Evolutionary conservation across 441 rosid species (phyloP), one percentile per base, ranked within the genome.

Genomic region (Kokia cookei): DNA sequence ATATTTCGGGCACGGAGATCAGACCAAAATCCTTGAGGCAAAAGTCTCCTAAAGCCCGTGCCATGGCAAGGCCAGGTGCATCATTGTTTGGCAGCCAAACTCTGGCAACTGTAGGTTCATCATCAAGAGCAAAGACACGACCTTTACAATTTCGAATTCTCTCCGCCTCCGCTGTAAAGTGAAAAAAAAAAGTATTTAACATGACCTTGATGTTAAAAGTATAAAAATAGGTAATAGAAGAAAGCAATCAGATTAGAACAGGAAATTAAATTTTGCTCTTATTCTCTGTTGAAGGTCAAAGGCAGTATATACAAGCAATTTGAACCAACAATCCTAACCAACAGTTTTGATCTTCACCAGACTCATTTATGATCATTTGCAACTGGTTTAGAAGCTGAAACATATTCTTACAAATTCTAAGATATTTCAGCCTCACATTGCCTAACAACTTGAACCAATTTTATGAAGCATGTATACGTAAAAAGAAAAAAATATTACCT

Each of bases 61-160:
- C 93, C 99, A 95, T 95, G 72, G 99, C 99, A 37, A 95, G 92
- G 73, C 99, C 98, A 73, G 98, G 99, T 17, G 98, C 86, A 79
- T 95, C 91, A 79, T 82, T 82, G 82, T 95, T 86, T 54, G 99
- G 99, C 55, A 93, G 86, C 99, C 99, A 95, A 19, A 95, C 88
- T 80, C 99, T 88, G 15, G 97, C 80, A 74, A 95, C 97, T 71
- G 90, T 97, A 0, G 98, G 99, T 82, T 95, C 99, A 86, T 91
- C 94, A 40, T 78, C 88, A 77, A 93, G 97, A 51, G 99, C 87
- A 84, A 95, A 95, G 58, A 95, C 95, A 17, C 99, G 94, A 69
- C 99, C 99, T 73, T 70, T 90, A 71, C 95, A 93, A 76, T 73
- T 91, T 59, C 75, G 83, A 64, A 95, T 95, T 84, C 99, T 90